Conservation (phyloP, 306 rosid species). For the Cicer bijugum region DNA sequence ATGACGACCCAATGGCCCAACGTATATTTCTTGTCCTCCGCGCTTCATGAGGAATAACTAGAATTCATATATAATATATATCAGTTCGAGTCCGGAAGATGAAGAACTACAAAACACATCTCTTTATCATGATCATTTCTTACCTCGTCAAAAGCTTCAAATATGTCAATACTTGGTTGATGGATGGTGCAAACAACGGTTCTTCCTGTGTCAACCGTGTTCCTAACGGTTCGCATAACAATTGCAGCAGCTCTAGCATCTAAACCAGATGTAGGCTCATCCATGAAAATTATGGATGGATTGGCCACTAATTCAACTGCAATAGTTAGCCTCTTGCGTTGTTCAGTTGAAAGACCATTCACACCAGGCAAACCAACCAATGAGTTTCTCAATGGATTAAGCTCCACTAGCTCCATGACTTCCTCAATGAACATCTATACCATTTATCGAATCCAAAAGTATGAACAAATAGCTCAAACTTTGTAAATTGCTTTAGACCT, state of each 20-base stretch:
- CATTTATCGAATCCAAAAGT: slow-evolving; percentile 35
- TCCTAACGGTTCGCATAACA: slow-evolving; percentile 89
- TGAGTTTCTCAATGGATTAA: slow-evolving; percentile 65
- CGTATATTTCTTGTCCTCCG: slow-evolving; percentile 77
- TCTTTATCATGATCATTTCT: not conserved
- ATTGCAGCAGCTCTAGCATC: slow-evolving; percentile 97
- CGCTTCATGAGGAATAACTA: slow-evolving; percentile 61
- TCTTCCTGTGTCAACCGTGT: slow-evolving; percentile 88
- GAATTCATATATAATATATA: not conserved
- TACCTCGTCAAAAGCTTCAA: slow-evolving; percentile 82
- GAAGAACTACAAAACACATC: not conserved
- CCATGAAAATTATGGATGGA: slow-evolving; percentile 95
- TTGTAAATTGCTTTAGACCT: too few relatives aligned
- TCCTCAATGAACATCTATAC: slow-evolving; percentile 83
- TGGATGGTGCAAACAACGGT: slow-evolving; percentile 95
- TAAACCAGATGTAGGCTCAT: slow-evolving; percentile 91
- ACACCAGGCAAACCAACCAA: slow-evolving; percentile 86
- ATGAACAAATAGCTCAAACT: not conserved
- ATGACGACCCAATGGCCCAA: slow-evolving; percentile 75
- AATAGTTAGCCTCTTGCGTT: slow-evolving; percentile 83
- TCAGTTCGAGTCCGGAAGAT: slow-evolving; percentile 20
- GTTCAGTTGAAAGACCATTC: slow-evolving; percentile 86
- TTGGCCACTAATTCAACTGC: slow-evolving; percentile 90
- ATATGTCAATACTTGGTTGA: slow-evolving; percentile 92
- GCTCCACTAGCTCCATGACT: slow-evolving; percentile 89